These are phyloP conservation scores for Xylariaceae sp. DNA, from an alignment of 2,329 filamentous ascomycete species.

Conservation along the genomic window DNA sequence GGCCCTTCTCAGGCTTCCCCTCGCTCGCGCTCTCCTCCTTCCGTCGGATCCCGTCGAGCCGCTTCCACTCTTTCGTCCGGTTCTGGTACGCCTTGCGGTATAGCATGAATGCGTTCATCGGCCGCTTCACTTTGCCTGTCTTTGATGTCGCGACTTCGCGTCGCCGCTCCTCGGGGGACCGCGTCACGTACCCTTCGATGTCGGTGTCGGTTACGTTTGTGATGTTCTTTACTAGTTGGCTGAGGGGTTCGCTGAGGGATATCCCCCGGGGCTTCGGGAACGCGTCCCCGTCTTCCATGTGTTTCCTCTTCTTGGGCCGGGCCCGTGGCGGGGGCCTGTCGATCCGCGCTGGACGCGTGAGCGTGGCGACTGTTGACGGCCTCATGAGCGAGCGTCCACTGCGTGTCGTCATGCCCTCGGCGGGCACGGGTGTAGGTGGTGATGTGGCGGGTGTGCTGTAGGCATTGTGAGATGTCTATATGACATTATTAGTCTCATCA, in stretches of 20 bases:
- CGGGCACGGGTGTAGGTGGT: slow-evolving; percentile 40
- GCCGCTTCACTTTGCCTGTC: slow-evolving; percentile 73
- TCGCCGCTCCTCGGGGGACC: slow-evolving; percentile 60
- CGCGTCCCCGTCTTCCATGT: slow-evolving; percentile 36
- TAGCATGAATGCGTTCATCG: slow-evolving; percentile 98
- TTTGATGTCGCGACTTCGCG: slow-evolving; percentile 65
- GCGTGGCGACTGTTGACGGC: slow-evolving; percentile 21
- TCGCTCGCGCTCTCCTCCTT: slow-evolving; percentile 15
- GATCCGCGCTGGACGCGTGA: slow-evolving; percentile 31
- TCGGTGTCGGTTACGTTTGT: slow-evolving; percentile 62
- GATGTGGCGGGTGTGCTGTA: slow-evolving; percentile 50
- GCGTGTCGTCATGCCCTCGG: slow-evolving; percentile 36
- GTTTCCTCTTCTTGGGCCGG: slow-evolving; percentile 38
- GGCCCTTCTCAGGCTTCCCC: slow-evolving; percentile 20
- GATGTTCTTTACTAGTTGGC: slow-evolving; percentile 61
- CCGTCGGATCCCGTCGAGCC: slow-evolving; percentile 41
- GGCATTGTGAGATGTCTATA: slow-evolving; percentile 32
- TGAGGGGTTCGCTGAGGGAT: slow-evolving; percentile 62
- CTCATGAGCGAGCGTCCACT: slow-evolving; percentile 33
- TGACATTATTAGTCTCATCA: slow-evolving; percentile 3
- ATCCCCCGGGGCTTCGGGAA: slow-evolving; percentile 34
- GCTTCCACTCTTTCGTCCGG: slow-evolving; percentile 72
- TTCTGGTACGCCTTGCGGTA: slow-evolving; percentile 92
- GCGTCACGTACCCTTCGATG: slow-evolving; percentile 74
- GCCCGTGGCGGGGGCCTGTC: slow-evolving; percentile 35